phyloP scores from a whole-genome alignment of 1,139 yeast species.

The Protomyces macrosporus region DNA sequence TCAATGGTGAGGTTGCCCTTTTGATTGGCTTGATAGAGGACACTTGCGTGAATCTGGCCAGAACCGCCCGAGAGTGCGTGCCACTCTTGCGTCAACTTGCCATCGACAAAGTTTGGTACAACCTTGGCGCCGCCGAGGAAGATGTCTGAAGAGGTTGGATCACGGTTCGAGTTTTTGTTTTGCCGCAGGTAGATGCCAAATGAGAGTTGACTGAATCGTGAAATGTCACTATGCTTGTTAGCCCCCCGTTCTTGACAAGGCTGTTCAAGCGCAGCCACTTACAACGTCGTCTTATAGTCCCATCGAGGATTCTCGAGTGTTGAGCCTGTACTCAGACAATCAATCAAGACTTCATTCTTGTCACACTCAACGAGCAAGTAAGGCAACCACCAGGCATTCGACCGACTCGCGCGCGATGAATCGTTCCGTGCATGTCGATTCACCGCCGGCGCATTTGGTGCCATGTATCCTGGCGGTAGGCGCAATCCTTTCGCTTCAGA shows the following conservation, averaged over 20 bases:
- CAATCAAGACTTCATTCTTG: constrained; percentile 70
- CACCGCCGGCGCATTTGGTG: constrained; percentile 29
- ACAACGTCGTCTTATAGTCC: constrained; percentile 86
- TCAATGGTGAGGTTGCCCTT: constrained; percentile 74
- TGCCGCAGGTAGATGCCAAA: constrained; percentile 26
- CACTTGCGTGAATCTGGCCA: constrained; percentile 51
- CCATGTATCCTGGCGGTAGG: constrained; percentile 51
- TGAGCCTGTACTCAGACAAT: constrained; percentile 44
- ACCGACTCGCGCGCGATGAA: constrained; percentile 16
- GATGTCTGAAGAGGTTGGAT: constrained; percentile 35
- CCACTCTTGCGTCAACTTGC: constrained; percentile 34
- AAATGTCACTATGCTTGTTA: constrained; percentile 7
- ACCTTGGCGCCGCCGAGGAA: constrained; percentile 41
- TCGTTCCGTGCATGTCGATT: constrained; percentile 28
- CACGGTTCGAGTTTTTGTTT: constrained; percentile 12
- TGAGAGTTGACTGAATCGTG: constrained; percentile 23
- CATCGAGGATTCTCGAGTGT: constrained; percentile 57
- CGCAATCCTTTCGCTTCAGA: constrained; percentile 57
- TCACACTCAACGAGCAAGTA: constrained; percentile 46
- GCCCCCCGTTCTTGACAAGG: constrained; percentile 49
- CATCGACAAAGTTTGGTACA: constrained; percentile 34
- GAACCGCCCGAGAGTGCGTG: constrained; percentile 40
- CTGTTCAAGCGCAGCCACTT: constrained; percentile 46
- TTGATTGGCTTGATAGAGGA: constrained; percentile 72
- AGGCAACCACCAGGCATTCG: constrained; percentile 32